Evolutionary conservation across 495 filamentous ascomycete genomes (phyloP), one percentile per base, ranked within the genome.

Genomic region (Cetradonia linearis): DNA sequence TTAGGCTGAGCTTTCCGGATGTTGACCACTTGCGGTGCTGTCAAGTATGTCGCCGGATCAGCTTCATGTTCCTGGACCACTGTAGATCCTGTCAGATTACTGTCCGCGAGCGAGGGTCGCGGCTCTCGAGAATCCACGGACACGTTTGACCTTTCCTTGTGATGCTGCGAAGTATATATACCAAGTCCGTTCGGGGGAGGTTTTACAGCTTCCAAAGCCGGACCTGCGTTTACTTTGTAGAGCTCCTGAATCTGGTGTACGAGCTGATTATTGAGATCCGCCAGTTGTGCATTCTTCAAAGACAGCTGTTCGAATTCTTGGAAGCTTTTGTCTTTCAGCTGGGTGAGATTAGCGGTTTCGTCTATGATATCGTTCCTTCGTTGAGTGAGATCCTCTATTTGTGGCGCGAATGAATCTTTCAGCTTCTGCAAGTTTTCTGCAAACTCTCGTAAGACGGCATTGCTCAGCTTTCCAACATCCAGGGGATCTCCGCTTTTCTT

Each of bases 261-360:
- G 36, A 99, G 76, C 68, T 95, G 87, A 65, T 93, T 95, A 76
- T 99, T 97, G 68, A 96, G 74, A 69, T 96, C 90, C 46, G 87
- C 86, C 57, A 99, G 77, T 72, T 97, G 91, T 5, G 87, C 86
- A 67, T 99, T 99, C 78, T 95, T 95, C 59, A 83, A 83, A 23
- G 88, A 91, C 31, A 97, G 77, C 65, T 95, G 87, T 74, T 96
- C 94, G 67, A 95, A 96, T 64, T 99, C 94, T 63, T 92, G 85
- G 70, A 95, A 85, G 60, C 87, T 88, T 71, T 91, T 89, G 69
- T 96, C 91, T 64, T 92, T 89, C 72, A 88, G 83, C 37, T 83
- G 83, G 37, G 86, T 83, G 27, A 95, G 78, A 65, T 82, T 86
- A 33, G 81, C 81, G 63, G 89, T 86, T 71, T 97, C 90, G 56